Conservation (phyloP, 192 early-diverging fungal genomes). For the Umbelopsis isabellina region DNA sequence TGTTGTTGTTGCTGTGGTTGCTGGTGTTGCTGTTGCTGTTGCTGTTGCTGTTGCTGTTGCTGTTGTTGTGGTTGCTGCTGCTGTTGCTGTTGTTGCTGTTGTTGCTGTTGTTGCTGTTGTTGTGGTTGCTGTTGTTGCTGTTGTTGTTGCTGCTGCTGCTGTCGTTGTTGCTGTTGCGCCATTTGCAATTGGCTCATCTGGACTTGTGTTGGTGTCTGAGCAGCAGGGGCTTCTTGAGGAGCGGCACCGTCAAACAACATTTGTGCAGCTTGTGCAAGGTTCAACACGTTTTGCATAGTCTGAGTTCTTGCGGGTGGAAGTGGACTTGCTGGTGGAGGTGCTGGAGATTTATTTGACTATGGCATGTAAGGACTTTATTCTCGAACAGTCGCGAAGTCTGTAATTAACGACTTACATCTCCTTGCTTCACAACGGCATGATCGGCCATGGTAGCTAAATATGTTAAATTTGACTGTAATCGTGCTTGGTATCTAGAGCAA, state of each 20-base stretch:
- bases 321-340: conserved; percentile 33
- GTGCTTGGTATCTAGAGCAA: conserved; percentile 30
- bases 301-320: conserved; percentile 34
- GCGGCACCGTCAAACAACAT: conserved; percentile 16
- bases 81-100: conserved; percentile 19
- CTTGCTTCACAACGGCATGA: conserved; percentile 33
- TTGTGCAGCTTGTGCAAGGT: conserved; percentile 29
- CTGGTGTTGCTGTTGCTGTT: not conserved
- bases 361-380: not conserved
- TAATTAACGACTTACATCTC: conserved; percentile 24
- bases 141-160: conserved; percentile 17
- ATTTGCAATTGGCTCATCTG: conserved; percentile 16
- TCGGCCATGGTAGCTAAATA: conserved; percentile 44
- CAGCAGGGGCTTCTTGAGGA: not conserved
- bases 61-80: conserved; percentile 4
- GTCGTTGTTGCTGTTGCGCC: conserved; percentile 21
- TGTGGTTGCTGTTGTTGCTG: conserved; percentile 10
- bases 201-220: conserved; percentile 9
- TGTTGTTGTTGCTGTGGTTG: conserved; percentile 28
- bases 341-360: conserved; percentile 28
- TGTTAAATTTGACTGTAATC: conserved; percentile 41
- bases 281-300: conserved; percentile 25
- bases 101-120: conserved; percentile 10
- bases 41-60: conserved; percentile 23
- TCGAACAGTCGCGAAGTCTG: not conserved